Conservation (phyloP, 2,329 filamentous ascomycete species). For the Sclerotinia borealis region DNA sequence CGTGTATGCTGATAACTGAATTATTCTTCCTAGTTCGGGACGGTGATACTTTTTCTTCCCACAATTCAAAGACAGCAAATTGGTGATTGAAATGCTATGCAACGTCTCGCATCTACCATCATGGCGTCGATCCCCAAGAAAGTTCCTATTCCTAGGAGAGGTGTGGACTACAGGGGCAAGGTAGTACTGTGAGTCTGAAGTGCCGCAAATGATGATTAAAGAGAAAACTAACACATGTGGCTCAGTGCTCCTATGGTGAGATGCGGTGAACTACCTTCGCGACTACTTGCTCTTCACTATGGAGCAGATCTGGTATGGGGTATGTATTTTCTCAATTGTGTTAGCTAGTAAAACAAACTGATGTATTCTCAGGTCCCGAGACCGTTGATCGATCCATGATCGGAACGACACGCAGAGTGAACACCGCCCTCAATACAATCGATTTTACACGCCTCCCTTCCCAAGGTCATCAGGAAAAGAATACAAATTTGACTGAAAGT, state of each 20-base stretch:
- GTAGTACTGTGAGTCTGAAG: conserved; percentile 58
- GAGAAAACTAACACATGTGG: neutral
- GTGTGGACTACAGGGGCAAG: conserved; percentile 91
- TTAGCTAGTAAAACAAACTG: conserved; percentile 16
- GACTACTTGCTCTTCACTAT: conserved; percentile 84
- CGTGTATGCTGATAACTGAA: neutral
- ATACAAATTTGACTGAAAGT: conserved; percentile 51
- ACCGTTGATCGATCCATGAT: conserved; percentile 91
- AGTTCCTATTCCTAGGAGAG: conserved; percentile 79
- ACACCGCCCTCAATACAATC: conserved; percentile 69
- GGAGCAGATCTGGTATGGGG: conserved; percentile 97
- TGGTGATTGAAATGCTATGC: conserved; percentile 28
- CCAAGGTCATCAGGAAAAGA: conserved; percentile 55
- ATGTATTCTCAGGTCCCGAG: conserved; percentile 62
- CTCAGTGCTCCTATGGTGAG: conserved; percentile 82
- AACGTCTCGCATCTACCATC: conserved; percentile 39
- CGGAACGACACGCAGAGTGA: conserved; percentile 72
- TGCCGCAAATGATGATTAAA: neutral
- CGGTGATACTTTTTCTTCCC: neutral
- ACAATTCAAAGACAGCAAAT: neutral
- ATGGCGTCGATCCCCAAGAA: conserved; percentile 57
- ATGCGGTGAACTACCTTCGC: conserved; percentile 89
- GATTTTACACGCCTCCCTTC: conserved; percentile 78
- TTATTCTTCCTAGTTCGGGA: neutral
- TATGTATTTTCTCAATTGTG: conserved; percentile 35